phyloP scores from a whole-genome alignment of 139 green algal species.

The Choricystis sp. region DNA sequence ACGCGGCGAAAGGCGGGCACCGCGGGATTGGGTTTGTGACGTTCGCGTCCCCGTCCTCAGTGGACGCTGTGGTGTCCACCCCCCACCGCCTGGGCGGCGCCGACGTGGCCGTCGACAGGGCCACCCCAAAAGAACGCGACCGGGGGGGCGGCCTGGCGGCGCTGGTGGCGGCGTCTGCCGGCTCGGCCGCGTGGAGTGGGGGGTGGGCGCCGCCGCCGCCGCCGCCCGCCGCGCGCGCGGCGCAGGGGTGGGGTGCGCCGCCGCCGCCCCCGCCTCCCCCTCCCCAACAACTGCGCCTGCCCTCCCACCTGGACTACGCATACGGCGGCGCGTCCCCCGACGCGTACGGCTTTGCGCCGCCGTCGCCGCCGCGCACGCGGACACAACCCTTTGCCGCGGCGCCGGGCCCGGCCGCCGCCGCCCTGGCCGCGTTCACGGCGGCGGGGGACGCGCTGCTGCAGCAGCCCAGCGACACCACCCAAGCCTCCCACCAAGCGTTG shows the following conservation, averaged over 20 bases:
- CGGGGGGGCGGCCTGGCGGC: neutral
- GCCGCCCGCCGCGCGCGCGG: slow-evolving; percentile 6
- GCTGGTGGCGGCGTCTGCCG: slow-evolving; percentile 3
- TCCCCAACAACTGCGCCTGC: slow-evolving; percentile 8
- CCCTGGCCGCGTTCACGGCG: neutral
- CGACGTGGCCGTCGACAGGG: slow-evolving; percentile 72
- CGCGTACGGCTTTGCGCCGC: neutral
- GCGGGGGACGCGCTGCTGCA: no score
- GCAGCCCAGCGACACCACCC: no score
- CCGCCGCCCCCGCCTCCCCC: slow-evolving; percentile 1
- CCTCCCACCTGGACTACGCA: slow-evolving; percentile 6
- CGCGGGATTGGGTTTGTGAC: slow-evolving; percentile 81
- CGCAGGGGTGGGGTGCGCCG: slow-evolving; percentile 3
- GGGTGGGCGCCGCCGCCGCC: neutral
- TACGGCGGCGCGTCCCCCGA: slow-evolving; percentile 1
- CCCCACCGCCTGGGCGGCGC: slow-evolving; percentile 46
- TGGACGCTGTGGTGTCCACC: slow-evolving; percentile 31
- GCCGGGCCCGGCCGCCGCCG: neutral
- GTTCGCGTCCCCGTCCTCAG: slow-evolving; percentile 45
- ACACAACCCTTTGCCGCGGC: neutral
- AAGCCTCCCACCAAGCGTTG: no score
- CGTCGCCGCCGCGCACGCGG: neutral
- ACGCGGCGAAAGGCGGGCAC: slow-evolving; percentile 56
- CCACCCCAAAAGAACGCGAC: slow-evolving; percentile 57
- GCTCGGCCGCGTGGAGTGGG: neutral